These are phyloP conservation scores for Zalaria sp. DNA, from an alignment of 2,329 filamentous ascomycete species.

Conservation along the genomic window DNA sequence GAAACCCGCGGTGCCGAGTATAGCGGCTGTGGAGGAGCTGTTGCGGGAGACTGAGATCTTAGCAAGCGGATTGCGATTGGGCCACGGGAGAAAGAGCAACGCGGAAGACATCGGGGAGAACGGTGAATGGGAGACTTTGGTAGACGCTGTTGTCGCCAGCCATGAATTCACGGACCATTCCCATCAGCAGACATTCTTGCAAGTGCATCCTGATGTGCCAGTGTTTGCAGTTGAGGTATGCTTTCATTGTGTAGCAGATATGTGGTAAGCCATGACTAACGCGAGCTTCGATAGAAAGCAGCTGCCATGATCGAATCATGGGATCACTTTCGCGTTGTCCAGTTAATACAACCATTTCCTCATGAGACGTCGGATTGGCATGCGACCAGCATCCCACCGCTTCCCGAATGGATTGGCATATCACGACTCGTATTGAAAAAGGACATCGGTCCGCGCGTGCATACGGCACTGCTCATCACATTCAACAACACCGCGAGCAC, in stretches of 20 bases:
- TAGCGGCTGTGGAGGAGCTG: conserved; percentile 40
- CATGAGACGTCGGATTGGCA: conserved; percentile 28
- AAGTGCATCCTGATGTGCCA: conserved; percentile 39
- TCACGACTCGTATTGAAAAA: conserved; percentile 39
- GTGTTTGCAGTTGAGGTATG: conserved; percentile 41
- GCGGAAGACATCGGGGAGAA: conserved; percentile 4
- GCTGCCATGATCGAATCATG: conserved; percentile 42
- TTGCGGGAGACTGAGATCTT: conserved; percentile 36
- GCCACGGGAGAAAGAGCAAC: conserved; percentile 9
- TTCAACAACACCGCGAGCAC: conserved; percentile 26
- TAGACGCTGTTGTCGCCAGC: conserved; percentile 46
- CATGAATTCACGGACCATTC: conserved; percentile 60
- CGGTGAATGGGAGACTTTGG: conserved; percentile 19
- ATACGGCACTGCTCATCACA: conserved; percentile 45
- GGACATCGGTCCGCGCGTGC: conserved; percentile 43
- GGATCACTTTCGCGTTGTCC: conserved; percentile 44
- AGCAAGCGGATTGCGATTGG: conserved; percentile 14
- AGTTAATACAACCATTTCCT: conserved; percentile 33
- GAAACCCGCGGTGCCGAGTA: conserved; percentile 38
- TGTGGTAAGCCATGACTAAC: neutral
- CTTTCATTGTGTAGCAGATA: neutral
- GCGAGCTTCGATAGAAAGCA: conserved; percentile 28
- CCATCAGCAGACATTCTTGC: conserved; percentile 45
- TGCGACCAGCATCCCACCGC: conserved; percentile 24
- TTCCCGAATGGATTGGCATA: conserved; percentile 50